These are phyloP conservation scores for Boletus reticuloceps DNA, from an alignment of 768 basidiomycete genomes.

Conservation along the genomic window DNA sequence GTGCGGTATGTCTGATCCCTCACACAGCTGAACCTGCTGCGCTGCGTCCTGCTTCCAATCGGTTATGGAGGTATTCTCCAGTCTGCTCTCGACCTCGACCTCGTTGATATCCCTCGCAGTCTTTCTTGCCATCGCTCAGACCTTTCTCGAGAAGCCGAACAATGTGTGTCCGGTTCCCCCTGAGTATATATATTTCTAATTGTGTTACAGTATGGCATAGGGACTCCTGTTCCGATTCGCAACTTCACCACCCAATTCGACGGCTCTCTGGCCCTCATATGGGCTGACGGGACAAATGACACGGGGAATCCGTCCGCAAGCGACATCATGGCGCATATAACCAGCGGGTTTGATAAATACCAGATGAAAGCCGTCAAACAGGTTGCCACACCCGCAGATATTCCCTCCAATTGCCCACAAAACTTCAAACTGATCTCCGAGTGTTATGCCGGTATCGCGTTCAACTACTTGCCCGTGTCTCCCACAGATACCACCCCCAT, in stretches of 20 bases:
- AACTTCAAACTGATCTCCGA: conserved; percentile 70
- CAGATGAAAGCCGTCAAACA: conserved; percentile 52
- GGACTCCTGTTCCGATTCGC: conserved; percentile 49
- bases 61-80: conserved; percentile 46
- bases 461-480: conserved; percentile 52
- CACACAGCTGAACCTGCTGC: conserved; percentile 51
- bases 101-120: conserved; percentile 22
- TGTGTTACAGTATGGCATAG: conserved; percentile 56
- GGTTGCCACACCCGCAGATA: conserved; percentile 45
- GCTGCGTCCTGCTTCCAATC: conserved; percentile 63
- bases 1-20: background rate
- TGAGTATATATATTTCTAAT: background rate
- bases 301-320: conserved; percentile 51
- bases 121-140: conserved; percentile 63
- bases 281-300: conserved; percentile 67
- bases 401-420: conserved; percentile 60
- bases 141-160: conserved; percentile 54
- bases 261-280: conserved; percentile 51
- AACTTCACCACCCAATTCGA: conserved; percentile 50
- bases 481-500: conserved; percentile 34
- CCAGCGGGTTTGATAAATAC: conserved; percentile 43
- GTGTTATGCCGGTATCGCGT: conserved; percentile 67
- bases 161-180: conserved; percentile 42
- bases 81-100: no score
- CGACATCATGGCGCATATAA: conserved; percentile 61